Percentiles rank a stretch among this genome's conserved stretches.
phyloP scores from a whole-genome alignment of 2,329 filamentous ascomycete genomes.

The Aschersonia sp. region DNA sequence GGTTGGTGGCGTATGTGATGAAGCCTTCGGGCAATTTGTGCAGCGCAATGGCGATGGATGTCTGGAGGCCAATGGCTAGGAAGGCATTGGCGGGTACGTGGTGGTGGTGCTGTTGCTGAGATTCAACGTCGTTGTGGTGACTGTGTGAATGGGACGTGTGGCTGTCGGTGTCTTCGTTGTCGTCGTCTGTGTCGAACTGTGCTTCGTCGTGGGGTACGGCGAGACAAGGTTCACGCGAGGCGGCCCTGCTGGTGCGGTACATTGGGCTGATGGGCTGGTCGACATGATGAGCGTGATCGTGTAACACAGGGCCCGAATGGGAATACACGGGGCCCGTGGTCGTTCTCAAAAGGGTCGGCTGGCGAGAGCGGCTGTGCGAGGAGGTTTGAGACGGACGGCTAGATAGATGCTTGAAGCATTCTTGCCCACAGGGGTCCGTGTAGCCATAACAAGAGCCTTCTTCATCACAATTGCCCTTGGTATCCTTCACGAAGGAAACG shows the following conservation, averaged over 20 bases:
- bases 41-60: constrained; percentile 83
- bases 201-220: constrained; percentile 11
- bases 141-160: constrained; percentile 11
- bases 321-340: constrained; percentile 21
- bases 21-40: constrained; percentile 87
- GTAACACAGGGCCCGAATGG: constrained; percentile 11
- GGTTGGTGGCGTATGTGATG: constrained; percentile 93
- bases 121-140: constrained; percentile 27
- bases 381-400: constrained; percentile 15
- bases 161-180: neutral
- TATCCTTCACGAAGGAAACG: constrained; percentile 51
- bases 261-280: constrained; percentile 16
- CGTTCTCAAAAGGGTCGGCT: constrained; percentile 24
- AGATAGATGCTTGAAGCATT: constrained; percentile 46
- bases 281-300: constrained; percentile 3
- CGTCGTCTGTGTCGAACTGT: constrained; percentile 6
- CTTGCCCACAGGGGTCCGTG: constrained; percentile 50
- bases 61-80: constrained; percentile 88
- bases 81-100: constrained; percentile 93
- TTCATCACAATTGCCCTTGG: constrained; percentile 47
- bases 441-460: constrained; percentile 48
- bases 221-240: constrained; percentile 22
- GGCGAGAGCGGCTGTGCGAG: constrained; percentile 14
- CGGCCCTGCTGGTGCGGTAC: constrained; percentile 22
- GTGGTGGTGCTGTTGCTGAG: constrained; percentile 61